These are phyloP conservation scores for Alternaria novae-zelandiae DNA, from an alignment of 2,329 filamentous ascomycete genomes.

Conservation along the genomic window DNA sequence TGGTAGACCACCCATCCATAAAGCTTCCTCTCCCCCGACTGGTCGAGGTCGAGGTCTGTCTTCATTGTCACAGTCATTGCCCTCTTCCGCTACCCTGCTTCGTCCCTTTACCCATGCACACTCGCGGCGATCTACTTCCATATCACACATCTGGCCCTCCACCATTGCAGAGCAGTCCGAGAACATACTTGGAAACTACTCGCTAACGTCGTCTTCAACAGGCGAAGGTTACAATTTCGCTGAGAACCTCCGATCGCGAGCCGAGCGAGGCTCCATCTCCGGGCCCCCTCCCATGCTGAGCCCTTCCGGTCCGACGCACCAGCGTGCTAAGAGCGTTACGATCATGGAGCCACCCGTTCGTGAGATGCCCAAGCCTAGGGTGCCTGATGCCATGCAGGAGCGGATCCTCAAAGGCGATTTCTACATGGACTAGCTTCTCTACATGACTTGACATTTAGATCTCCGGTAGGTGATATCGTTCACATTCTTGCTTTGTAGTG, in stretches of 20 bases:
- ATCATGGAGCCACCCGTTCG: slow-evolving; percentile 64
- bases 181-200: slow-evolving; percentile 53
- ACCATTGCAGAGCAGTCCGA: slow-evolving; percentile 42
- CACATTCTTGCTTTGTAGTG: background rate
- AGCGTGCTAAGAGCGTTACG: slow-evolving; percentile 72
- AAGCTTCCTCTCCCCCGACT: slow-evolving; percentile 59
- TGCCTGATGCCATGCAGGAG: slow-evolving; percentile 92
- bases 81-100: slow-evolving; percentile 32
- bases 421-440: slow-evolving; percentile 78
- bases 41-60: slow-evolving; percentile 65
- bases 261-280: slow-evolving; percentile 73
- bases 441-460: slow-evolving; percentile 16
- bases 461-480: slow-evolving; percentile 29
- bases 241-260: slow-evolving; percentile 90
- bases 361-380: slow-evolving; percentile 64
- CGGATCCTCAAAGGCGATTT: slow-evolving; percentile 97
- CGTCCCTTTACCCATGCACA: slow-evolving; percentile 29
- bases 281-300: slow-evolving; percentile 42
- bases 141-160: slow-evolving; percentile 35
- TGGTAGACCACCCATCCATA: slow-evolving; percentile 64
- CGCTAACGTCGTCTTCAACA: slow-evolving; percentile 70
- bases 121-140: slow-evolving; percentile 32
- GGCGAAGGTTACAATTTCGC: slow-evolving; percentile 97
- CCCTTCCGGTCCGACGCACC: slow-evolving; percentile 53
- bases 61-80: slow-evolving; percentile 50